phyloP scores from a whole-genome alignment of 768 basidiomycete species.

The Boletellus ananiceps region DNA sequence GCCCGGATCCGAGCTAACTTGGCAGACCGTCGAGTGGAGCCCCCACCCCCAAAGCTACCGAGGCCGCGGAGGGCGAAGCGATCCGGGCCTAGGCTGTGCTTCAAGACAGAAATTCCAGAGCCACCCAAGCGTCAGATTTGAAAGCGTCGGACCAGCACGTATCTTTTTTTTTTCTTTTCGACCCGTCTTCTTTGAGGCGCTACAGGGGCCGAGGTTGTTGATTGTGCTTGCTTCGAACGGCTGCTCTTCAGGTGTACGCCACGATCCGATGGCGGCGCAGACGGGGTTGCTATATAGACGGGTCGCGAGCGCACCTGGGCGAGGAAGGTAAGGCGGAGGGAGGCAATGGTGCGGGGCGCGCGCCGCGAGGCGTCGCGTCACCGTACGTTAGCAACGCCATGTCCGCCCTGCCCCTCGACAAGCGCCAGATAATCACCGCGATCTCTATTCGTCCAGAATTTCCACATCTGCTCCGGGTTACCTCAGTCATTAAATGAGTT shows the following conservation, averaged over 20 bases:
- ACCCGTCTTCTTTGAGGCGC: constrained; percentile 1
- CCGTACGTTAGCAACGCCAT: no score
- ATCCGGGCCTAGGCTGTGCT: constrained; percentile 1
- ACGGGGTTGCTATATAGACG: constrained; percentile 1
- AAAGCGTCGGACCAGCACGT: constrained; percentile 10
- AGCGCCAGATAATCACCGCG: constrained; percentile 22
- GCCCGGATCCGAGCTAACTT: constrained; percentile 8
- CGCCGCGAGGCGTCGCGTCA: background rate
- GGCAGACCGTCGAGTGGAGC: background rate
- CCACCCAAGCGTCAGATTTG: constrained; percentile 9
- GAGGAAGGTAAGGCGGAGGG: constrained; percentile 12
- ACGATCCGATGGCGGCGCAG: constrained; percentile 11
- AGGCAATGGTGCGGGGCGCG: constrained; percentile 1
- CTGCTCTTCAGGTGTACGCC: background rate
- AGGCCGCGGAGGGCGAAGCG: constrained; percentile 13
- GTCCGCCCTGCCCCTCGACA: background rate
- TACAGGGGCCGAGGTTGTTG: constrained; percentile 2
- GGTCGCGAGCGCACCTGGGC: constrained; percentile 5
- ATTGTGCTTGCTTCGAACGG: constrained; percentile 3
- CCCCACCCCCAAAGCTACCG: background rate
- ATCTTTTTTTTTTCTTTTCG: background rate
- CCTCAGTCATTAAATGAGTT: no score
- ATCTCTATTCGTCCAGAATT: constrained; percentile 15
- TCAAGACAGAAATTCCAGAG: constrained; percentile 9
- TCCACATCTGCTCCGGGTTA: constrained; percentile 11